These are phyloP conservation scores for Paxillus ammoniavirescens DNA, from an alignment of 768 basidiomycete species.

Conservation along the genomic window DNA sequence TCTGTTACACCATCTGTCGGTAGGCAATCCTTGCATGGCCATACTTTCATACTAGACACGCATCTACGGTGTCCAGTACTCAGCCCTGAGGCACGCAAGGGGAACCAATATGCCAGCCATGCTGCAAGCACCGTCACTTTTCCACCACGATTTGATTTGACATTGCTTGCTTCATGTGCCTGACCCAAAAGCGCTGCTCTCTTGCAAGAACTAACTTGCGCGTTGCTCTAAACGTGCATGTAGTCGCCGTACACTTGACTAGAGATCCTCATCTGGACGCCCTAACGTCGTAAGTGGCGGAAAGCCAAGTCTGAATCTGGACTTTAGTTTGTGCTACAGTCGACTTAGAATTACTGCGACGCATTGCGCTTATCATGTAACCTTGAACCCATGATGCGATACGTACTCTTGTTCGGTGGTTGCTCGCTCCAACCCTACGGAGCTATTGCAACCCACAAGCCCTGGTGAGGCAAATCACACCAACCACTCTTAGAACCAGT, in stretches of 20 bases:
- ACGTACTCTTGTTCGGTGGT: background rate
- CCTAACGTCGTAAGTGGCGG: background rate
- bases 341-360: too few relatives aligned
- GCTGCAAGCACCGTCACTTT: slow-evolving; percentile 9
- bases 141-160: slow-evolving; percentile 4
- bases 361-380: background rate
- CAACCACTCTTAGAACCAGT: background rate
- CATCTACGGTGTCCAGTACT: background rate
- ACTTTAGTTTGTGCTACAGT: background rate
- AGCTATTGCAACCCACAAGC: background rate
- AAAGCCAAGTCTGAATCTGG: background rate
- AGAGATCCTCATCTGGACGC: background rate
- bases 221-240: background rate
- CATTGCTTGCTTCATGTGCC: slow-evolving; percentile 11
- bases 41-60: background rate
- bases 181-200: background rate
- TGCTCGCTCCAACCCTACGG: background rate
- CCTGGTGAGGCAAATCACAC: background rate
- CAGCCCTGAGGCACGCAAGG: slow-evolving; percentile 10
- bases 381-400: background rate
- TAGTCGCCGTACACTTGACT: background rate
- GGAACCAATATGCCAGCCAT: background rate
- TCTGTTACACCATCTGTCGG: background rate
- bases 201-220: background rate
- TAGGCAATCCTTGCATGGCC: background rate